Base-by-base conservation (phyloP, 352 stramenopile species). In the Elongisporangium senticosum region DNA sequence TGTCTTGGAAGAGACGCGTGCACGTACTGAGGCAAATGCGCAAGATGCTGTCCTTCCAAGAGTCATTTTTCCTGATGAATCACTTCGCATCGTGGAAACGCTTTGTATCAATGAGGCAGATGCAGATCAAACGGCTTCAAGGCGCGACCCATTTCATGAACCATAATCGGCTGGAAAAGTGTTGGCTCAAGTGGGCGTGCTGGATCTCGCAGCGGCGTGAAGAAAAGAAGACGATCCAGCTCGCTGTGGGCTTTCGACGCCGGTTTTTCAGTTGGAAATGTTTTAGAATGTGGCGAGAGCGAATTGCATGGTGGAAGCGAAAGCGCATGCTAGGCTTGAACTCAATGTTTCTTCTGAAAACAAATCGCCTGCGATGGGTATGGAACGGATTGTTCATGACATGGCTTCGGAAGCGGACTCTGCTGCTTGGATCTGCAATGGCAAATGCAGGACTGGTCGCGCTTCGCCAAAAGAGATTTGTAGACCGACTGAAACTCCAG, bases 1-100 rank as follows among this genome's bases (percentile, higher is more conserved):
- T 43, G 1, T 43, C 33, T 15, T 83, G 74, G 74, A 75, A 54
- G 20, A 57, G 20, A 6, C 61, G 55, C 49, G 49, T 57, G 48
- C 61, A 66, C 51, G 50, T 85, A 10, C 24, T 86, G 2, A 64
- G 54, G 3, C 69, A 65, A 19, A 68, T 86, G 65, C 67, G 63
- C 5, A 67, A 64, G 3, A 65, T 81, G 52, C 62, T 83, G 24
- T 48, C 51, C 6, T 72, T 64, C 28, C 74, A 86, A 52, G 67
- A 73, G 28, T 49, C 55, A 1, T 76, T 71, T 22, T 59, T 62
- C 20, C 51, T 72, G 0, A 65, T 74, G 49, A 71, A n/a, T 7
- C 74, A 87, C 47, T 84, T 87, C 53, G 50, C 56, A 3, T 63
- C 68, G 3, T 89, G 79, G 79, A 81, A 76, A 49, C 67, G 65